A percentile compares a stretch with the other conserved stretches of the same genome.
These are phyloP conservation scores for Bolboschoenoplectus hybrid DNA, from an alignment of 202 grass and related monocot species.

Conservation along the genomic window DNA sequence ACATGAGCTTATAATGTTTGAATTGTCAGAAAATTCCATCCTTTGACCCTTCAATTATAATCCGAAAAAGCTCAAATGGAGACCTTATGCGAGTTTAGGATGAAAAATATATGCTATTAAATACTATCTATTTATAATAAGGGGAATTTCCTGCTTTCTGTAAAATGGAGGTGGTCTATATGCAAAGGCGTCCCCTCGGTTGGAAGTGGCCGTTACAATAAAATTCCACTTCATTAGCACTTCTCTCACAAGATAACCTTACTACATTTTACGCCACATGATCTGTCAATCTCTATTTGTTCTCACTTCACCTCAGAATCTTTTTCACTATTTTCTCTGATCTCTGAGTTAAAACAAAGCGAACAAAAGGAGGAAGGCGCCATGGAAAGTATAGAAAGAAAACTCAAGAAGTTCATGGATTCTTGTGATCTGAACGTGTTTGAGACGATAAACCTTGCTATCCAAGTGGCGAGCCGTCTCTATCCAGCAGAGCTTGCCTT, in stretches of 20 bases:
- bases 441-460: not conserved
- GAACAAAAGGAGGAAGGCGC: not conserved
- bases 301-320: not conserved
- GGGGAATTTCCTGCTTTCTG: not conserved
- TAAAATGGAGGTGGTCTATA: not conserved
- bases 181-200: not conserved
- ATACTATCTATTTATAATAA: not conserved
- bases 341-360: not conserved
- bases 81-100: not conserved
- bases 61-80: not conserved
- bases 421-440: not conserved
- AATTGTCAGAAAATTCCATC: slow-evolving; percentile 1
- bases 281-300: not conserved
- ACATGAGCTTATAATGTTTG: not conserved
- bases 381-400: not conserved
- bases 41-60: not conserved
- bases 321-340: not conserved
- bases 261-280: not conserved
- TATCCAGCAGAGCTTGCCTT: not conserved
- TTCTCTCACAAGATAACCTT: not conserved
- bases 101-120: slow-evolving; percentile 4
- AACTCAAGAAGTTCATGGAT: not conserved
- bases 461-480: not conserved
- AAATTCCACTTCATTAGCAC: not conserved
- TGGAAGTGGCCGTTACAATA: not conserved